These are phyloP conservation scores for Salinomyces thailandicus DNA, from an alignment of 2,329 filamentous ascomycete genomes.

Conservation along the genomic window DNA sequence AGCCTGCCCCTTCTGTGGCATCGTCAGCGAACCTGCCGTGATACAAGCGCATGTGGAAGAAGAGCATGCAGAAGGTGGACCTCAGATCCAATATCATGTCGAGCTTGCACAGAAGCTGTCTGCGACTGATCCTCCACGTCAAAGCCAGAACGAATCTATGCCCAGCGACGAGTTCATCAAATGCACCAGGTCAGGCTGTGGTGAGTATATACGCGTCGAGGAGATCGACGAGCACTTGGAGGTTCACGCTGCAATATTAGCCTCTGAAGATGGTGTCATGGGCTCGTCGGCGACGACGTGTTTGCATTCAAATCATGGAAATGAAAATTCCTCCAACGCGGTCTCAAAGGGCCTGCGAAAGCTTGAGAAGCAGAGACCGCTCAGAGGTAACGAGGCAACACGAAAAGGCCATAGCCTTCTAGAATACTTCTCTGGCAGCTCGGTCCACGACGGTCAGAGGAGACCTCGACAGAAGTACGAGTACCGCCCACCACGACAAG, in stretches of 20 bases:
- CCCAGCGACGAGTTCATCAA: slow-evolving; percentile 21
- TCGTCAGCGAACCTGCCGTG: slow-evolving; percentile 15
- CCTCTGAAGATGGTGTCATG: slow-evolving; percentile 28
- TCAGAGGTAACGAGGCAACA: too few species aligned
- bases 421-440: slow-evolving; percentile 8
- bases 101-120: neutral
- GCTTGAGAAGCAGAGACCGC: neutral
- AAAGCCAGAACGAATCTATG: slow-evolving; percentile 5
- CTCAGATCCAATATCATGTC: slow-evolving; percentile 10
- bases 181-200: slow-evolving; percentile 35
- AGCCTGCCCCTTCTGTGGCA: slow-evolving; percentile 23
- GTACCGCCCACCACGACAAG: slow-evolving; percentile 1
- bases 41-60: slow-evolving; percentile 26
- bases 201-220: slow-evolving; percentile 31
- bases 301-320: neutral
- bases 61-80: slow-evolving; percentile 22
- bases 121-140: too few species aligned
- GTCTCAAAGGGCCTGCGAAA: neutral
- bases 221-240: slow-evolving; percentile 39
- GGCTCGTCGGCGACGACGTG: slow-evolving; percentile 15
- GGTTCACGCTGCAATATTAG: slow-evolving; percentile 25
- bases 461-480: neutral
- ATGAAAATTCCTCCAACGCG: neutral
- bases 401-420: slow-evolving; percentile 2
- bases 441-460: neutral